Conservation (phyloP, 2,329 filamentous ascomycete species). For the Diaporthe citriasiana region DNA sequence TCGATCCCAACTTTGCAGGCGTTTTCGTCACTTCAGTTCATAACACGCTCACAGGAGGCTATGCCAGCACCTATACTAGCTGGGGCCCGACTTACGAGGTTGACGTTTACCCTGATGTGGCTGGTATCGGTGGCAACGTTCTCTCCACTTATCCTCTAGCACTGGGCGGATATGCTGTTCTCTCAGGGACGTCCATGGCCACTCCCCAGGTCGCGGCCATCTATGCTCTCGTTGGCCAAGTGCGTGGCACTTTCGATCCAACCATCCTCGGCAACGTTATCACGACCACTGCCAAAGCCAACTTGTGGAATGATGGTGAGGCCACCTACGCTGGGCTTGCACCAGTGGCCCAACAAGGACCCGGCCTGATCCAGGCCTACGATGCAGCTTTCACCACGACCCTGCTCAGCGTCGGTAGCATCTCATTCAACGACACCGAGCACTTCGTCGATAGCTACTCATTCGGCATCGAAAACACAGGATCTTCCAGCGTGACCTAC, state of each 20-base stretch:
- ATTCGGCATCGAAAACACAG: conserved; percentile 58
- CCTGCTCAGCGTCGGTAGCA: conserved; percentile 53
- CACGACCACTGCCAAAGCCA: conserved; percentile 47
- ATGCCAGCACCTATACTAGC: conserved; percentile 46
- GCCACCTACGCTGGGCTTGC: conserved; percentile 44
- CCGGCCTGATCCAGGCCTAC: conserved; percentile 52
- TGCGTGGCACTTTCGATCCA: conserved; percentile 50
- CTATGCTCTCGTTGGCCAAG: conserved; percentile 52
- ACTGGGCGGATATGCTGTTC: conserved; percentile 50
- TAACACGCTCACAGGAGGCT: conserved; percentile 62
- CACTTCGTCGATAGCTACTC: conserved; percentile 47
- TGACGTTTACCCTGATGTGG: conserved; percentile 50
- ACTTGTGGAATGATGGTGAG: conserved; percentile 52
- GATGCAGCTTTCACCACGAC: conserved; percentile 54
- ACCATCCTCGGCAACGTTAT: conserved; percentile 50
- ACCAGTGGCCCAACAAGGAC: conserved; percentile 52
- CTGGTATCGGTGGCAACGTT: conserved; percentile 53
- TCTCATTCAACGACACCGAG: conserved; percentile 62
- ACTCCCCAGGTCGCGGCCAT: conserved; percentile 52
- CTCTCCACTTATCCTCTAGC: conserved; percentile 53
- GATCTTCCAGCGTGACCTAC: conserved; percentile 53
- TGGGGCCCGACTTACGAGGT: conserved; percentile 46
- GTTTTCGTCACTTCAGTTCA: conserved; percentile 36
- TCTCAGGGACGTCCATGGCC: conserved; percentile 55
- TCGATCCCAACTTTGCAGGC: conserved; percentile 25